Evolutionary conservation across 768 basidiomycete species (phyloP).

Genomic region (Tylopilus intermedius): DNA sequence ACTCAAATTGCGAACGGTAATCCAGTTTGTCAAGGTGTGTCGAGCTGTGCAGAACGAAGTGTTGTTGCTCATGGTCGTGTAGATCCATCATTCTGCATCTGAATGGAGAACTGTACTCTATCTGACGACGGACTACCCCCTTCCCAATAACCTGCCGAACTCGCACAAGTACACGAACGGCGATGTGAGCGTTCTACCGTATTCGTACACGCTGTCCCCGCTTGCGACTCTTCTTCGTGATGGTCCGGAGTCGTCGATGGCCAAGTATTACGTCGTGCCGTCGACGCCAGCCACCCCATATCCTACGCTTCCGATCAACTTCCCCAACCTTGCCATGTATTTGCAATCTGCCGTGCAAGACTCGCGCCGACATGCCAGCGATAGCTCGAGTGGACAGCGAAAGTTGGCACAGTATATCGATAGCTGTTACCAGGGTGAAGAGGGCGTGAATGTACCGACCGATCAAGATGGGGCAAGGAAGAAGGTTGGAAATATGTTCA

Average conservation of each 20-base stretch:
- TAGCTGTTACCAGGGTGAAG: slow-evolving; percentile 55
- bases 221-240: slow-evolving; percentile 61
- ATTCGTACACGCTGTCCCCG: slow-evolving; percentile 59
- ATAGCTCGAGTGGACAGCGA: slow-evolving; percentile 56
- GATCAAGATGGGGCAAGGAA: slow-evolving; percentile 36
- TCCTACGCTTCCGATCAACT: slow-evolving; percentile 67
- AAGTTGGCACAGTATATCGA: slow-evolving; percentile 70
- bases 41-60: background rate
- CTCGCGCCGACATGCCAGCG: slow-evolving; percentile 56
- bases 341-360: slow-evolving; percentile 66
- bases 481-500: slow-evolving; percentile 51
- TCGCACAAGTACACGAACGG: slow-evolving; percentile 47
- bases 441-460: slow-evolving; percentile 9
- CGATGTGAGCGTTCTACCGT: slow-evolving; percentile 66
- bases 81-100: slow-evolving; percentile 55
- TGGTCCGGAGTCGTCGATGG: slow-evolving; percentile 54
- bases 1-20: slow-evolving; percentile 62
- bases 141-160: slow-evolving; percentile 43
- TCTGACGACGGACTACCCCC: slow-evolving; percentile 68
- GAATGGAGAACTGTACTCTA: slow-evolving; percentile 76
- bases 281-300: slow-evolving; percentile 53
- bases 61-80: background rate
- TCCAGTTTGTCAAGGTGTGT: slow-evolving; percentile 75
- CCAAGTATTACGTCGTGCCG: slow-evolving; percentile 71
- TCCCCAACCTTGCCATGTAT: slow-evolving; percentile 73